Percentiles rank a stretch among this genome's conserved stretches.
Evolutionary conservation across 306 rosid genomes (phyloP).

Genomic region (Acacia melanoxylon): DNA sequence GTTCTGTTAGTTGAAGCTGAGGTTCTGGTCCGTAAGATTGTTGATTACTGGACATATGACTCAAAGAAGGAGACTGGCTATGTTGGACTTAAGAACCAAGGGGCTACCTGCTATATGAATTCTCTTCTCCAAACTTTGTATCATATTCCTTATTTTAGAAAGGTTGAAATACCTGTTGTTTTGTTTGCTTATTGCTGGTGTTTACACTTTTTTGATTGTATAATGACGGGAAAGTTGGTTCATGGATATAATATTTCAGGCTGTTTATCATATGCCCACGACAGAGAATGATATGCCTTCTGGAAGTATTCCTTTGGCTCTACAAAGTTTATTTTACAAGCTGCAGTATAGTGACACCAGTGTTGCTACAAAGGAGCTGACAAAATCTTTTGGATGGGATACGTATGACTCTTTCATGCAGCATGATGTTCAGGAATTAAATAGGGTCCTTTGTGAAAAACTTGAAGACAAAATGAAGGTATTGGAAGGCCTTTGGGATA

Average conservation of each 20-base stretch:
- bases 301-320: constrained; percentile 79
- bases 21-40: constrained; percentile 75
- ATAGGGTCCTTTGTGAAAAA: constrained; percentile 74
- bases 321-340: constrained; percentile 80
- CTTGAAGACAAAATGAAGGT: constrained; percentile 92
- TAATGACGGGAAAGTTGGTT: constrained; percentile 27
- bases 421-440: constrained; percentile 86
- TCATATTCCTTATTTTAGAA: constrained; percentile 83
- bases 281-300: constrained; percentile 84
- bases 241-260: constrained; percentile 53
- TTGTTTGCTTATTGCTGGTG: constrained; percentile 17
- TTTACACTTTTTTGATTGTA: constrained; percentile 16
- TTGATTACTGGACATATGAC: constrained; percentile 80
- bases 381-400: constrained; percentile 92
- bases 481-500: constrained; percentile 6
- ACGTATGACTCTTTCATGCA: constrained; percentile 88
- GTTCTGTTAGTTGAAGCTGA: constrained; percentile 71
- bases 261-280: constrained; percentile 90
- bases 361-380: constrained; percentile 82
- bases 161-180: constrained; percentile 46
- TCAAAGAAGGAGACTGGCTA: constrained; percentile 84
- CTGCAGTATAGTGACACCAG: constrained; percentile 80
- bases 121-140: constrained; percentile 78
- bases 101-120: constrained; percentile 89
- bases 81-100: constrained; percentile 88